A percentile compares a stretch with the other conserved stretches of the same genome.
phyloP scores from a whole-genome alignment of 495 filamentous ascomycete species.

The Lepidopterella palustris region DNA sequence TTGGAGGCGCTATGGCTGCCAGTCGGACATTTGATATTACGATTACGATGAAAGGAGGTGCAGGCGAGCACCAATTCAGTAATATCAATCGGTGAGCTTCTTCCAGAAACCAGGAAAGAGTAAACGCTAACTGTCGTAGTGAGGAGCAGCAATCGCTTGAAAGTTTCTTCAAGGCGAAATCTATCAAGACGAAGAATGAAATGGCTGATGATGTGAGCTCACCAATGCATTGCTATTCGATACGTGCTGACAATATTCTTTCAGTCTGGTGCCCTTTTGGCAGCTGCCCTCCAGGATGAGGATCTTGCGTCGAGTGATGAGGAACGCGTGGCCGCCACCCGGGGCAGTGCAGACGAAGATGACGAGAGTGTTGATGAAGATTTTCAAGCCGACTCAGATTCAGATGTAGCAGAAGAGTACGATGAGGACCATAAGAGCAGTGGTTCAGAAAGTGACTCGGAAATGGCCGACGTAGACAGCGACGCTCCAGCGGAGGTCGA shows the following conservation, averaged over 20 bases:
- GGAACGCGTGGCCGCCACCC: constrained; percentile 62
- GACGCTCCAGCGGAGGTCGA: constrained; percentile 45
- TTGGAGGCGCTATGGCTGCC: constrained; percentile 87
- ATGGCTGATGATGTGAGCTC: constrained; percentile 62
- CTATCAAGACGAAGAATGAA: constrained; percentile 93
- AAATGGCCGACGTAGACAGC: constrained; percentile 52
- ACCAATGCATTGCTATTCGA: background rate
- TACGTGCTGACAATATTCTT: constrained; percentile 8
- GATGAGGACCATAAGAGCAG: constrained; percentile 86
- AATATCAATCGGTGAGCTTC: constrained; percentile 86
- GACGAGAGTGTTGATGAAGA: constrained; percentile 93
- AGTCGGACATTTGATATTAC: constrained; percentile 96
- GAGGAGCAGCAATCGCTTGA: constrained; percentile 95
- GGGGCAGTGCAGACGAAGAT: constrained; percentile 92
- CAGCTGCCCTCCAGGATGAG: constrained; percentile 71
- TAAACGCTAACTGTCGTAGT: constrained; percentile 34
- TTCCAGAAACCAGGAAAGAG: background rate
- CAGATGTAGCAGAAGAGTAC: constrained; percentile 93
- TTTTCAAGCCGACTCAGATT: constrained; percentile 85
- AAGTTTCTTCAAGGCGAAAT: constrained; percentile 90
- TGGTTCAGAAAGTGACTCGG: constrained; percentile 61
- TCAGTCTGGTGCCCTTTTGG: constrained; percentile 59
- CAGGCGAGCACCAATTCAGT: constrained; percentile 86
- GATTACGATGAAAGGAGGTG: constrained; percentile 70
- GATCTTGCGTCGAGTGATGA: constrained; percentile 80